phyloP scores from a whole-genome alignment of 192 early-diverging fungal species.

The Radiomyces spectabilis region DNA sequence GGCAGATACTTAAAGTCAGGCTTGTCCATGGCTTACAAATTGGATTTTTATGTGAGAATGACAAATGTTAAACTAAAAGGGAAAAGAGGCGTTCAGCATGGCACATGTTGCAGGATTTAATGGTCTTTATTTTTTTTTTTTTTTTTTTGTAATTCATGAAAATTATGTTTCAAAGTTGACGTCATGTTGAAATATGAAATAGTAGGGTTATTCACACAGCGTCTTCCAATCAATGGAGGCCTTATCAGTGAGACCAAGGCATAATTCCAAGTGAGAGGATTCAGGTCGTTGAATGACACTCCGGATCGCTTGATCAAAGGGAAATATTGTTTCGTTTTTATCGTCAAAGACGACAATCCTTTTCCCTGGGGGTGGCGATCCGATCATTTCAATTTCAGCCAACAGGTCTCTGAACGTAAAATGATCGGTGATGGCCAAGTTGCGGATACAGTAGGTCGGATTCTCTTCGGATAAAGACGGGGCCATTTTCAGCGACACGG shows the following conservation, averaged over 20 bases:
- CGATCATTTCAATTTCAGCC: constrained; percentile 22
- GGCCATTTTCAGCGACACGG: constrained; percentile 21
- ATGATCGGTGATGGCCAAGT: constrained; percentile 29
- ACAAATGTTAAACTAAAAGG: too few species aligned
- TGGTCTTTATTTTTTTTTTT: too few species aligned
- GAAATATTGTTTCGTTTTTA: constrained; percentile 20
- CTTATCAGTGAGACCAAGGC: constrained; percentile 18
- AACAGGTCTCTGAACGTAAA: constrained; percentile 30
- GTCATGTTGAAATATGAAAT: too few species aligned
- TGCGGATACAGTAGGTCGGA: constrained; percentile 21
- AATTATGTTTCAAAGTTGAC: too few species aligned
- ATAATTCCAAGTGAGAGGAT: constrained; percentile 17
- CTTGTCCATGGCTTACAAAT: too few species aligned
- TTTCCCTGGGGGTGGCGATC: constrained; percentile 27
- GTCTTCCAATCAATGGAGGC: constrained; percentile 20
- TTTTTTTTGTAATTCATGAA: too few species aligned
- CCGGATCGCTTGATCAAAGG: constrained; percentile 25
- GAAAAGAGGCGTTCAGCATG: too few species aligned
- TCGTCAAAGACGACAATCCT: constrained; percentile 23
- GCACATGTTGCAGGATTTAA: too few species aligned
- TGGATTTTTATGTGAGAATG: too few species aligned
- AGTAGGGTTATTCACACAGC: too few species aligned
- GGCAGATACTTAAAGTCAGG: too few species aligned
- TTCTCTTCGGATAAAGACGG: constrained; percentile 10
- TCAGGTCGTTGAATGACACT: constrained; percentile 11